Evolutionary conservation across 305 asterid genomes (phyloP).

Genomic region (Fraxinus latifolia): DNA sequence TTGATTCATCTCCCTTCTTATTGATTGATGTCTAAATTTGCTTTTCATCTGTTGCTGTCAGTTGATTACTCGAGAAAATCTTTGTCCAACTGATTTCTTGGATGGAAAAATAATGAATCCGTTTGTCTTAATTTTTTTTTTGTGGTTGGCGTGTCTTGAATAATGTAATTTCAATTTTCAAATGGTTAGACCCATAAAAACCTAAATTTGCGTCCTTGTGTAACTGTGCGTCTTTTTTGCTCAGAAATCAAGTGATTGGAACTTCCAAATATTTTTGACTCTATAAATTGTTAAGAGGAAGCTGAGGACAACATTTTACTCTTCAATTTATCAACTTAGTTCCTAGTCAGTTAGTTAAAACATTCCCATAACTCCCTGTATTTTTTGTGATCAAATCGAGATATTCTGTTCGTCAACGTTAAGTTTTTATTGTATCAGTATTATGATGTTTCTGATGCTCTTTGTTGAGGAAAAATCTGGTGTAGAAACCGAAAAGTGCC

Average conservation of each 20-base stretch:
- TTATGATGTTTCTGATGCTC: not conserved
- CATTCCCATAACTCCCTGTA: not conserved
- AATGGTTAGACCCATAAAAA: not conserved
- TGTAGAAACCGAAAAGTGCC: not conserved
- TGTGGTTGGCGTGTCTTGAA: not conserved
- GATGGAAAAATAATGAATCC: not conserved
- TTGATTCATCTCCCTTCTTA: conserved; percentile 1
- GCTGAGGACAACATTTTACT: not conserved
- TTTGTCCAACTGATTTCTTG: not conserved
- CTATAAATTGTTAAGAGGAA: not conserved
- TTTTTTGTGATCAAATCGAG: not conserved
- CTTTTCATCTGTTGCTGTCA: not conserved
- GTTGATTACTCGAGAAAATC: not conserved
- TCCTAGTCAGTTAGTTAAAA: not conserved
- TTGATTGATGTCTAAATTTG: conserved; percentile 10
- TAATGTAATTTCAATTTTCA: not conserved
- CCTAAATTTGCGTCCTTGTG: not conserved
- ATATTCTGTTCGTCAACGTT: not conserved
- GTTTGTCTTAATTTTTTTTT: not conserved
- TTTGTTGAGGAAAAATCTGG: not conserved
- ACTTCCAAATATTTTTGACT: not conserved
- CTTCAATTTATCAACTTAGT: not conserved
- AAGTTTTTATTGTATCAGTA: not conserved
- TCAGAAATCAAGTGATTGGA: not conserved
- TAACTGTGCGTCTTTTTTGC: not conserved